Conservation (phyloP, 768 basidiomycete genomes). For the Amylocystis lapponica region DNA sequence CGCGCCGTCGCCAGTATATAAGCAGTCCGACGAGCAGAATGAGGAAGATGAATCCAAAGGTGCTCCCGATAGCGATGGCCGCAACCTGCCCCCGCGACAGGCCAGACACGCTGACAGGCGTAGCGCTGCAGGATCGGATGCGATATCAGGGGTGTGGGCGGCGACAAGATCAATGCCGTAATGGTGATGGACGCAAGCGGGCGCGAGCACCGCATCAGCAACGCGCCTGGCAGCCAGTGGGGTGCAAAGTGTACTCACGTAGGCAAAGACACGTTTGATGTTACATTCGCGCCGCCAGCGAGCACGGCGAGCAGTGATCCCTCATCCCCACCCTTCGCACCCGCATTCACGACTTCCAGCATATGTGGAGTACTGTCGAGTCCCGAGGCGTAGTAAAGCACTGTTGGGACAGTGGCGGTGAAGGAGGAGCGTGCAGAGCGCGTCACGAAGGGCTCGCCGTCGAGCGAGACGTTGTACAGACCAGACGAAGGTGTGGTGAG, state of each 20-base stretch:
- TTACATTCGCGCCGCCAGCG: conserved; percentile 43
- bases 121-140: conserved; percentile 12
- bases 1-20: conserved; percentile 28
- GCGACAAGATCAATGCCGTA: background rate
- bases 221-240: background rate
- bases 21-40: conserved; percentile 40
- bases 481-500: conserved; percentile 53
- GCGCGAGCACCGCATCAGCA: background rate
- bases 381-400: conserved; percentile 60
- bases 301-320: conserved; percentile 37
- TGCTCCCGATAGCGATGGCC: conserved; percentile 52
- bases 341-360: conserved; percentile 51
- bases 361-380: conserved; percentile 50
- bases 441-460: conserved; percentile 23
- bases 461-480: conserved; percentile 51
- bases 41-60: conserved; percentile 45
- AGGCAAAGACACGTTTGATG: no score
- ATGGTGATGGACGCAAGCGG: background rate
- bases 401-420: conserved; percentile 44
- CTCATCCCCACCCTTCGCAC: conserved; percentile 26
- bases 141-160: background rate
- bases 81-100: conserved; percentile 54
- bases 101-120: conserved; percentile 15
- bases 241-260: background rate
- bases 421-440: conserved; percentile 38